Evolutionary conservation across 768 basidiomycete genomes (phyloP), one percentile per base, ranked within the genome.

Genomic region (Mycena amicta): DNA sequence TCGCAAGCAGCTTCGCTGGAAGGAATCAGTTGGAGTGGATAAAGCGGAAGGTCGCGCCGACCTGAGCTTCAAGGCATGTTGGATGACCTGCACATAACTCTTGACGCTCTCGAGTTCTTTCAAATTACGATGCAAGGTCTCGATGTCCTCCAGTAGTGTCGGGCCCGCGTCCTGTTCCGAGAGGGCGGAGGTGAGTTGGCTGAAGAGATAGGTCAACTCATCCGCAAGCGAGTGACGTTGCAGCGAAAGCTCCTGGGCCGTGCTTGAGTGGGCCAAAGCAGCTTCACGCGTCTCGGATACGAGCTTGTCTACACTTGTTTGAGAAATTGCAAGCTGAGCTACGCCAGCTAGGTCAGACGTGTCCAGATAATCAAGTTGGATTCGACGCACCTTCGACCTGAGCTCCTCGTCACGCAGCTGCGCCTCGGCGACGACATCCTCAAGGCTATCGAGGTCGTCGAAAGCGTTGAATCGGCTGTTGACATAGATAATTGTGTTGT

Each of bases 121-220:
- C 65, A 96, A 67, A 66, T 83, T 85, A 46, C 86, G 78, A 67
- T 95, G 92, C 62, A 95, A 72, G 0, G 79, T 82, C 68, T 96
- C 92, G 58, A 98, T 78, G 45, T 92, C 89, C 70, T 94, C 90
- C 11, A 96, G 77, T 4, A 98, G 74, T 0, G 88, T 92, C 3
- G 87, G 77, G 41, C 73, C 64, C n/a, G 70, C 73, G 11, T 80
- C 77, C 43, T 75, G 78, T 15, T 78, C 80, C 12, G 77, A 75
- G 27, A 83, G 63, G 2, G 82, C 76, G 1, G 88, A 88, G 49
- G 85, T 77, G 40, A 96, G 77, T 52, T 88, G 84, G 51, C 79
- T 74, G 4, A 84, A 83, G 27, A 96, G 74, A 57, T 83, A 82
- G 13, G 85, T 76, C 12, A 95, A 77, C 69, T 94, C 89, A 67